Base-by-base conservation (phyloP, 106 monocot genomes). In the Posidonia australis region DNA sequence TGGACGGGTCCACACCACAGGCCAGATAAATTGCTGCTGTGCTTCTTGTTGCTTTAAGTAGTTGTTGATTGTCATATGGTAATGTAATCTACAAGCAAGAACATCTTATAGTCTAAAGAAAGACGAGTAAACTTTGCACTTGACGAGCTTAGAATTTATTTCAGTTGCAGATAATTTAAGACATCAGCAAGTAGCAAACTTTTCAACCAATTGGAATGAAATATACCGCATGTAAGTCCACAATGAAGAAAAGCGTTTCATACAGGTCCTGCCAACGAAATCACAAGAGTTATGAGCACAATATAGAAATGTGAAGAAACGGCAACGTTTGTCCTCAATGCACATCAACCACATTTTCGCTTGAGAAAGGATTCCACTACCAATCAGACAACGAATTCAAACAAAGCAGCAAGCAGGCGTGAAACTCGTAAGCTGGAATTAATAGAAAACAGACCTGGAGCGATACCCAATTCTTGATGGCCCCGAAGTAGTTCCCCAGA, bases 11-110 rank as follows among this genome's bases (percentile, higher is more conserved):
- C 11, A 96, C 68, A 67, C 94, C 94, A 80, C 94, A 96, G 54
- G 94, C 94, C 51, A 96, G 73, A 82, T 96, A 96, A 72, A 96
- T 71, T 13, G 94, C 90, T 48, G 94, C 90, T 41, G 94, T 90
- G 44, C 78, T 90, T 73, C 84, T 84, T 54, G 90, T 96, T 71
- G 84, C 75, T 82, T 90, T 76, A 49, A 78, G 66, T 44, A 96
- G 63, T 46, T 90, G 68, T 60, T 70, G 63, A 18, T 80, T 76
- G 58, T 86, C 86, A 76, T 96, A 87, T 6, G 84, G 84, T 51
- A 96, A 58, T 55, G 93, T 93, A 10, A 93, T 89, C 93, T 93
- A 59, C 58, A 70, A 27, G 53, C n/a, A 46, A 47, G 17, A 63
- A 78, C 7, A 45, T 10, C 13, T 13, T 13, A n/a, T n/a, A n/a